phyloP scores from a whole-genome alignment of 2,329 filamentous ascomycete genomes.

The Fusarium ambrosium region DNA sequence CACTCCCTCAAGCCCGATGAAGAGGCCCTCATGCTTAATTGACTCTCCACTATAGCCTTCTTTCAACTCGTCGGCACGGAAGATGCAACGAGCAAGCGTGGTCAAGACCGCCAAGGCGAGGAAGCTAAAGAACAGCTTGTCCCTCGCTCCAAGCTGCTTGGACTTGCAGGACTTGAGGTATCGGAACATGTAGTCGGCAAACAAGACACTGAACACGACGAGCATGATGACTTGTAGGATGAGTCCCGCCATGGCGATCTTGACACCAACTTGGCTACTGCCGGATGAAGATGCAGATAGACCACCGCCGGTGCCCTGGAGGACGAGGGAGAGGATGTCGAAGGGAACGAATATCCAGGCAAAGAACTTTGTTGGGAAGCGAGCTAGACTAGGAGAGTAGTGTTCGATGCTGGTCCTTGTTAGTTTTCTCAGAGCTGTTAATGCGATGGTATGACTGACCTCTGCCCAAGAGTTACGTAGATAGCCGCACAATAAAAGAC shows the following conservation, averaged over 20 bases:
- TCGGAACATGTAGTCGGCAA: conserved; percentile 56
- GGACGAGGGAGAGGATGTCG: conserved; percentile 63
- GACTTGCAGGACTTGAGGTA: conserved; percentile 31
- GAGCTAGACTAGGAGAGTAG: conserved; percentile 48
- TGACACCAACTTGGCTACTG: conserved; percentile 57
- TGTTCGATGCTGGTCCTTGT: conserved; percentile 47
- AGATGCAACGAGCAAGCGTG: conserved; percentile 69
- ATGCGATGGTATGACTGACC: not conserved
- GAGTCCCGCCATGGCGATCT: conserved; percentile 64
- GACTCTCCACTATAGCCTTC: conserved; percentile 66
- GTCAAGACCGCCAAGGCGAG: conserved; percentile 64
- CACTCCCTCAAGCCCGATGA: conserved; percentile 60
- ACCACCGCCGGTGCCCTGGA: conserved; percentile 66
- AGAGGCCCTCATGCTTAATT: conserved; percentile 58
- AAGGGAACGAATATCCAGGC: conserved; percentile 59
- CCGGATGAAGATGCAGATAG: conserved; percentile 54
- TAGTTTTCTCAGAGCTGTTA: not conserved
- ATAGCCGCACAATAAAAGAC: conserved; percentile 55
- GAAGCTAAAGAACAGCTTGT: conserved; percentile 51
- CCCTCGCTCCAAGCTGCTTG: not conserved
- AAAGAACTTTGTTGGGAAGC: conserved; percentile 51
- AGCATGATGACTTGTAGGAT: conserved; percentile 64
- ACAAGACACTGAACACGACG: conserved; percentile 57
- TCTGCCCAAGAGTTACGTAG: conserved; percentile 42
- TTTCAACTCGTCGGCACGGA: conserved; percentile 68